Base-by-base conservation (phyloP, 176 grass and related monocot species). In the Poa annua region DNA sequence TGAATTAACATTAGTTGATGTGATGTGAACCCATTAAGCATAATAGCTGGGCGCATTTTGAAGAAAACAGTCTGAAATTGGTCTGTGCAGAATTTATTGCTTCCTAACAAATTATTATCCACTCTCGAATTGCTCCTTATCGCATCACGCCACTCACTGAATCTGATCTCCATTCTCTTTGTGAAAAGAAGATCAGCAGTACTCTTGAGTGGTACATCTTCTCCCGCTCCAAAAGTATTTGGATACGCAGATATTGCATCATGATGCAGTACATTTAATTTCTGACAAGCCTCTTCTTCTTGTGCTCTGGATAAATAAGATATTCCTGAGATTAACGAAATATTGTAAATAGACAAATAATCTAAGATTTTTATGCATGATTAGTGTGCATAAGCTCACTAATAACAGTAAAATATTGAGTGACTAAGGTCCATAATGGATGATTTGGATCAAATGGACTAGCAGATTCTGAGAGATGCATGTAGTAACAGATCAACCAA, bases 221-320 rank as follows among this genome's bases (percentile, higher is more conserved):
- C 60, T 59, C 74, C 78, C 75, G 81, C 80, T 75, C 89, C 84
- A 59, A 66, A 89, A 61, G 59, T 80, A 45, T 59, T 80, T 63
- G 79, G 84, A 52, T 81, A 84, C 75, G 69, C 8, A 89, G 56
- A 45, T 69, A 80, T 83, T 53, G 17, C 60, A 47, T 85, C 70
- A 41, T 85, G 57, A 72, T 86, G 75, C 34, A 79, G 45, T 59
- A 55, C 61, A 85, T 86, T 80, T 70, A 89, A 78, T 80, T 83
- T 86, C 61, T 89, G 52, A 56, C 90, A 49, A 29, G 68, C 89
- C 52, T 83, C 86, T 89, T 80, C 80, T 83, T 94, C 92, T 94
- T 93, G 92, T 86, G 90, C 88, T 94, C 92, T 98, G 90, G 95
- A 98, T 91, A 98, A 89, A 98, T 98, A 98, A 93, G 92, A 90